Percentiles rank a stretch among this genome's conserved stretches.
phyloP scores from a whole-genome alignment of 164 flowering plant species.

The Berberis thunbergii region DNA sequence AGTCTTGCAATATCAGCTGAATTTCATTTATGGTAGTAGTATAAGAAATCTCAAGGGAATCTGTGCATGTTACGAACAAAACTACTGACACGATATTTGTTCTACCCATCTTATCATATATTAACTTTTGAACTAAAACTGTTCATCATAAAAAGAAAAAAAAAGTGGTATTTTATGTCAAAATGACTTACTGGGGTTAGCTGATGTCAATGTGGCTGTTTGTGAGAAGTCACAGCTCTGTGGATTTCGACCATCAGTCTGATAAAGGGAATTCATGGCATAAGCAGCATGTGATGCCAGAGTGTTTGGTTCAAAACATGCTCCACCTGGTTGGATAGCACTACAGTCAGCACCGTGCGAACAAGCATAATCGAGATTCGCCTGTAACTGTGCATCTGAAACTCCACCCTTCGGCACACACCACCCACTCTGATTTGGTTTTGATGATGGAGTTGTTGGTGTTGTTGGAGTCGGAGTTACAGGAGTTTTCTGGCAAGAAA shows the following conservation, averaged over 20 bases:
- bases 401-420: conserved; percentile 67
- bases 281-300: conserved; percentile 68
- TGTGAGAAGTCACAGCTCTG: conserved; percentile 77
- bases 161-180: neutral
- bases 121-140: neutral
- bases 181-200: conserved; percentile 59
- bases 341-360: conserved; percentile 58
- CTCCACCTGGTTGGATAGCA: conserved; percentile 67
- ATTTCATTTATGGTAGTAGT: too few relatives aligned
- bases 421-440: conserved; percentile 34
- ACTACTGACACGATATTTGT: neutral
- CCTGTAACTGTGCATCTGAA: conserved; percentile 50
- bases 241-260: conserved; percentile 43
- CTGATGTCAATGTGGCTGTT: conserved; percentile 51
- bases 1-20: too few relatives aligned
- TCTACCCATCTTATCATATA: neutral
- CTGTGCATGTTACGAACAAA: neutral
- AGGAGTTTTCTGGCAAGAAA: conserved; percentile 23
- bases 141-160: neutral
- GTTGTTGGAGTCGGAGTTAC: conserved; percentile 13
- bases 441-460: conserved; percentile 14
- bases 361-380: conserved; percentile 73
- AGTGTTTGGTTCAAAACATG: conserved; percentile 67
- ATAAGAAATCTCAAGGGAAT: too few relatives aligned
- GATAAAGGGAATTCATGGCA: conserved; percentile 83